phyloP scores from a whole-genome alignment of 768 basidiomycete genomes.

The Hygrocybe punicea region DNA sequence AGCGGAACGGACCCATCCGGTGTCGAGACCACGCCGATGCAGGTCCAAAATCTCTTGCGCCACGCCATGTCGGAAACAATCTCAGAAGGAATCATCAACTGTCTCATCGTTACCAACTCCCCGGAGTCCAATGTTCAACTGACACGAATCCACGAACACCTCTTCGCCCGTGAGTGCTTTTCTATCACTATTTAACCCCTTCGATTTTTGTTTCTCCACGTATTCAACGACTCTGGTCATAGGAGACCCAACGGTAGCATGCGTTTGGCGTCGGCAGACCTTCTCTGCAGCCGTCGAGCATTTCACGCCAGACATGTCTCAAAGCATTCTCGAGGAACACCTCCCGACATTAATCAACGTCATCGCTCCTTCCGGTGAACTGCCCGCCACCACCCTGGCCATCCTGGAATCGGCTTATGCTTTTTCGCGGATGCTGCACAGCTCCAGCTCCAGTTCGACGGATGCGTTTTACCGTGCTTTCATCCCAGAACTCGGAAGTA shows the following conservation, averaged over 20 bases:
- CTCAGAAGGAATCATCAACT: slow-evolving; percentile 78
- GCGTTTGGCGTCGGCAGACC: slow-evolving; percentile 87
- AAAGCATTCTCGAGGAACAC: slow-evolving; percentile 65
- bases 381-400: slow-evolving; percentile 43
- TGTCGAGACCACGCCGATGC: slow-evolving; percentile 55
- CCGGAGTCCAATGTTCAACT: slow-evolving; percentile 80
- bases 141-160: slow-evolving; percentile 82
- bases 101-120: slow-evolving; percentile 82
- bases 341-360: slow-evolving; percentile 60
- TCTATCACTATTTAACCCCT: slow-evolving; percentile 1
- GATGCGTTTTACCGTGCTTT: slow-evolving; percentile 86
- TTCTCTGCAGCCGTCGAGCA: slow-evolving; percentile 82
- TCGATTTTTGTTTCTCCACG: too few species aligned
- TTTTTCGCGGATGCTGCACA: slow-evolving; percentile 85
- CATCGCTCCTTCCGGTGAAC: slow-evolving; percentile 38
- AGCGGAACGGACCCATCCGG: slow-evolving; percentile 46
- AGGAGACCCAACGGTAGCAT: slow-evolving; percentile 87
- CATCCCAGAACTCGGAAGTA: slow-evolving; percentile 75
- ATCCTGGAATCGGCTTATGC: slow-evolving; percentile 72
- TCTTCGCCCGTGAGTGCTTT: slow-evolving; percentile 71
- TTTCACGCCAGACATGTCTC: slow-evolving; percentile 67
- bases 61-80: slow-evolving; percentile 77
- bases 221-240: too few species aligned
- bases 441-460: slow-evolving; percentile 47
- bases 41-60: slow-evolving; percentile 74